Percentiles rank a stretch among this genome's conserved stretches.
phyloP scores from a whole-genome alignment of 2,329 filamentous ascomycete species.

The Dendrostoma leiphaemia region DNA sequence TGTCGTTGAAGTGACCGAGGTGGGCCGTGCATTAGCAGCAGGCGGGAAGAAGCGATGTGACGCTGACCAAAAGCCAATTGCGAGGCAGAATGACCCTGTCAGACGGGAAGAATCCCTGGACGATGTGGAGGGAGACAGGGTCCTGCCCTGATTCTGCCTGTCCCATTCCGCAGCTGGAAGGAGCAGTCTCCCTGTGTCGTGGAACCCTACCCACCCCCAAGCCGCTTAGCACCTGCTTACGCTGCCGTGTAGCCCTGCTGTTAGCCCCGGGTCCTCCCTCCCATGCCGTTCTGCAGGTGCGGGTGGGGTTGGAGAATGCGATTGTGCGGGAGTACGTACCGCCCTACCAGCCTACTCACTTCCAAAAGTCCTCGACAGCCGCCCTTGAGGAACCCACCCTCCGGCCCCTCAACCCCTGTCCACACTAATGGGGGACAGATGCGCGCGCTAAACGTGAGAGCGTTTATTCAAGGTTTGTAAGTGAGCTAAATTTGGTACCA shows the following conservation, averaged over 20 bases:
- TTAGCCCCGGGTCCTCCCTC: slow-evolving; percentile 1
- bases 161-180: not conserved
- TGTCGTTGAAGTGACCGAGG: slow-evolving; percentile 2
- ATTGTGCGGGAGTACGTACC: too few species aligned
- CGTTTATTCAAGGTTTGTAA: not conserved
- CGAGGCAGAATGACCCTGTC: slow-evolving; percentile 4
- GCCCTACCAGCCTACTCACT: not conserved
- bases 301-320: not conserved
- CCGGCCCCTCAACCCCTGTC: not conserved
- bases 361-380: not conserved
- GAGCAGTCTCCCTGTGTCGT: not conserved
- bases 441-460: slow-evolving; percentile 4
- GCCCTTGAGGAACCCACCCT: not conserved
- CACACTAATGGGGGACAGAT: not conserved
- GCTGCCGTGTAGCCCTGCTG: too few species aligned
- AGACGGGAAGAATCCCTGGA: slow-evolving; percentile 11
- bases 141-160: not conserved
- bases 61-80: slow-evolving; percentile 8
- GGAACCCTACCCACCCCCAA: too few species aligned
- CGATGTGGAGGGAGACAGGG: not conserved
- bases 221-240: too few species aligned
- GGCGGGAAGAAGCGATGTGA: slow-evolving; percentile 5
- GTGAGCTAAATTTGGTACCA: slow-evolving; percentile 16
- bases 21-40: slow-evolving; percentile 10
- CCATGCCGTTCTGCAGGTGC: not conserved